Percentiles rank a stretch among this genome's conserved stretches.
Evolutionary conservation across 768 basidiomycete genomes (phyloP).

Genomic region (Naematelia aurantialba): DNA sequence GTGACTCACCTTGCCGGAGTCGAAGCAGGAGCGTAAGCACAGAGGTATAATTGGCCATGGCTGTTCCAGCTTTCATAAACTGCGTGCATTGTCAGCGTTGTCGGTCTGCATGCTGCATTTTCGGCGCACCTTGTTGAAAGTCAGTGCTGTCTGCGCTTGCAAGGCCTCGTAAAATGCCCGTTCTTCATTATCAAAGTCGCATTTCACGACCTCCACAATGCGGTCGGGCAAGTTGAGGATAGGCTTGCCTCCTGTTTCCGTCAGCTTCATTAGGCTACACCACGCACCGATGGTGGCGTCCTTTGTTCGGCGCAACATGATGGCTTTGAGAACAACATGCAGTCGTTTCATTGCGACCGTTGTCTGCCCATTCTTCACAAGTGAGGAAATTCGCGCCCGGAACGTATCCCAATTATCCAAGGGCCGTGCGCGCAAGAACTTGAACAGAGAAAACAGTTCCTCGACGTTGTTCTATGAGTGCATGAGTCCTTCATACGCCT

Average conservation of each 20-base stretch:
- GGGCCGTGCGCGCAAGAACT: constrained; percentile 75
- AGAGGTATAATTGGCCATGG: constrained; percentile 50
- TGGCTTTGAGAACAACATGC: constrained; percentile 74
- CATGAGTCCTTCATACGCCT: background rate
- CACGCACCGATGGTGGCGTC: constrained; percentile 46
- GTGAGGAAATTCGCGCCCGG: constrained; percentile 70
- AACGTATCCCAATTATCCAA: constrained; percentile 75
- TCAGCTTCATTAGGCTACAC: constrained; percentile 51
- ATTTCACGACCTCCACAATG: constrained; percentile 66
- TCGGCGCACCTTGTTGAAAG: constrained; percentile 58
- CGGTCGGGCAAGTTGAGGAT: constrained; percentile 77
- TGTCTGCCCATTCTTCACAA: constrained; percentile 67
- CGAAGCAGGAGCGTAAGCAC: constrained; percentile 58
- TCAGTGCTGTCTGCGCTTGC: constrained; percentile 57
- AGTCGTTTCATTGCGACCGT: constrained; percentile 72
- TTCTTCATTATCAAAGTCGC: constrained; percentile 73
- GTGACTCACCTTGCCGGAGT: constrained; percentile 73
- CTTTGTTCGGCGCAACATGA: constrained; percentile 89
- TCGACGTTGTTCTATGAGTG: constrained; percentile 75
- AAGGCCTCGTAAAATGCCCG: constrained; percentile 71
- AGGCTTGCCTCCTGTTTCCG: constrained; percentile 60
- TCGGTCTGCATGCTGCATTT: too few species aligned
- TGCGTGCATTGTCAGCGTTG: constrained; percentile 7
- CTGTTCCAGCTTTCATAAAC: constrained; percentile 45
- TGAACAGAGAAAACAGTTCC: constrained; percentile 82